These are phyloP conservation scores for Coemansia sp. DNA, from an alignment of 192 early-diverging fungal species.

Conservation along the genomic window DNA sequence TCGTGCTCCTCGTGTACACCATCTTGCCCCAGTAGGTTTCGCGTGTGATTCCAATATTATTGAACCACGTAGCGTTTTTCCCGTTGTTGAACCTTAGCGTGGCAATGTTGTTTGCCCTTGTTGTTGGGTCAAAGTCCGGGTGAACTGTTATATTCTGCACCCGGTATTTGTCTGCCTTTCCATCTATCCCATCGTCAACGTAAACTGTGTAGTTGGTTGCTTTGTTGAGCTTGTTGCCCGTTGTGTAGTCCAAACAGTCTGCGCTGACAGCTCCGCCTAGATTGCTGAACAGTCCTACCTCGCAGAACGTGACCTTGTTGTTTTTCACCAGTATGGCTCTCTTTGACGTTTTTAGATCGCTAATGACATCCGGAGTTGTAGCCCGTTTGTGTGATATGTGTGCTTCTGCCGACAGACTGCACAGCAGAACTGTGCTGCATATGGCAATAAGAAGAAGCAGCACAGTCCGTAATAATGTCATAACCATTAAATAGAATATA, in stretches of 20 bases:
- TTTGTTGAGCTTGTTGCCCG: conserved; percentile 6
- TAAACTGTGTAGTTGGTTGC: conserved; percentile 12
- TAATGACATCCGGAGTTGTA: not conserved
- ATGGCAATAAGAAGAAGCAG: not conserved
- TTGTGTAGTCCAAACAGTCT: conserved; percentile 24
- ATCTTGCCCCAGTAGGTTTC: conserved; percentile 11
- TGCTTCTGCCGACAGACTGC: not conserved
- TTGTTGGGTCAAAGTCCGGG: conserved; percentile 16
- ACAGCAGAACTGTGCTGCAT: not conserved
- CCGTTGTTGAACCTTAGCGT: conserved; percentile 20
- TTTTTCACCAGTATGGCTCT: conserved; percentile 24
- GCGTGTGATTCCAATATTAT: conserved; percentile 10
- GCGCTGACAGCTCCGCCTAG: conserved; percentile 23
- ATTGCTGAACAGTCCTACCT: conserved; percentile 28
- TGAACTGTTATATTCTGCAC: conserved; percentile 24
- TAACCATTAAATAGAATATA: not conserved
- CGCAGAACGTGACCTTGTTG: conserved; percentile 26
- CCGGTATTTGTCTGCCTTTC: not conserved
- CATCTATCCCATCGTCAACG: conserved; percentile 7
- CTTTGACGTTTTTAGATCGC: conserved; percentile 11
- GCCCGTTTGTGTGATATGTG: not conserved
- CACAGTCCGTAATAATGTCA: not conserved
- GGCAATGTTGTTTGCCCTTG: conserved; percentile 39
- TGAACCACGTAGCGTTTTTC: conserved; percentile 10
- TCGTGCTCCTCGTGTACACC: conserved; percentile 17